Evolutionary conservation across 495 filamentous ascomycete genomes (phyloP).

Genomic region (Xanthoparmelia taractica): DNA sequence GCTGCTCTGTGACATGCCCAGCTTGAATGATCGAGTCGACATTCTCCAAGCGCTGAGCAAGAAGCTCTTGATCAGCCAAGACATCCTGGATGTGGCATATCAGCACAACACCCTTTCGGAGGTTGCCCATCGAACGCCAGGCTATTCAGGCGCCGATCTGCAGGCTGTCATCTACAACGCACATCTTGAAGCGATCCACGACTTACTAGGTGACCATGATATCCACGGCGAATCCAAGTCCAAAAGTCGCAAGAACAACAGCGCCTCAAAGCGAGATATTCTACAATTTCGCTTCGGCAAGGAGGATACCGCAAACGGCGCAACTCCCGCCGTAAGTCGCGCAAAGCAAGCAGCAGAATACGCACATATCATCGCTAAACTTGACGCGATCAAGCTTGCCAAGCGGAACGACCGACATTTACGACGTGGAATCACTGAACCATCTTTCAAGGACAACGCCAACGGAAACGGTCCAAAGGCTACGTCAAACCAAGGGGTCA

Average conservation of each 20-base stretch:
- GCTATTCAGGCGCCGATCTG: conserved; percentile 91
- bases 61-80: conserved; percentile 62
- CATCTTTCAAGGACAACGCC: conserved; percentile 24
- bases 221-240: conserved; percentile 31
- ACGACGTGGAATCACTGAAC: conserved; percentile 23
- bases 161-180: conserved; percentile 95
- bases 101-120: conserved; percentile 40
- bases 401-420: conserved; percentile 49
- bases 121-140: conserved; percentile 70
- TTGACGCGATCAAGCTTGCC: conserved; percentile 62
- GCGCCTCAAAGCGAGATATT: conserved; percentile 47
- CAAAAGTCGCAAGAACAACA: conserved; percentile 27
- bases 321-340: conserved; percentile 33
- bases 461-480: conserved; percentile 21
- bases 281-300: conserved; percentile 77
- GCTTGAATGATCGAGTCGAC: conserved; percentile 68
- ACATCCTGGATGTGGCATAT: conserved; percentile 38
- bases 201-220: conserved; percentile 66
- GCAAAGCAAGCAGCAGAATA: conserved; percentile 56
- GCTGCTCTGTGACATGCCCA: conserved; percentile 80
- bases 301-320: conserved; percentile 42
- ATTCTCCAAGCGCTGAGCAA: conserved; percentile 74
- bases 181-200: conserved; percentile 93
- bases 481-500: conserved; percentile 54
- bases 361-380: conserved; percentile 62